phyloP scores from a whole-genome alignment of 2,329 filamentous ascomycete species.

The Elsinoe perseae region DNA sequence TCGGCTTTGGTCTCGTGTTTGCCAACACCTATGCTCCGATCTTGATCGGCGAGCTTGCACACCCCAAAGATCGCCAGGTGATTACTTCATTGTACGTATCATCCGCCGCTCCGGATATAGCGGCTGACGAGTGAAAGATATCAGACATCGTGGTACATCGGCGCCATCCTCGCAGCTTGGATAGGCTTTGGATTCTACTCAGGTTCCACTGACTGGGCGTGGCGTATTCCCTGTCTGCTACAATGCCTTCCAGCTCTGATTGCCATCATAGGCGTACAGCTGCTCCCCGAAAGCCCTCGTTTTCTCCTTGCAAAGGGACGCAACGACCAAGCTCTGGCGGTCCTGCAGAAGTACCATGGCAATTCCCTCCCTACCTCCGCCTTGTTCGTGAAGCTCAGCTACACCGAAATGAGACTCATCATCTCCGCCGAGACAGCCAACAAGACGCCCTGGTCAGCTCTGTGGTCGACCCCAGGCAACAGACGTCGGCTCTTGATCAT shows the following conservation, averaged over 20 bases:
- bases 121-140: constrained; percentile 5
- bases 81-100: constrained; percentile 26
- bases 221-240: constrained; percentile 44
- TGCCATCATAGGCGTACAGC: constrained; percentile 50
- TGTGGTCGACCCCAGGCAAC: constrained; percentile 52
- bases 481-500: constrained; percentile 45
- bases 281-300: constrained; percentile 58
- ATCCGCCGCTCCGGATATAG: no score
- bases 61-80: constrained; percentile 34
- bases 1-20: constrained; percentile 32
- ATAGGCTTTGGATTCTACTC: constrained; percentile 56
- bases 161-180: constrained; percentile 50
- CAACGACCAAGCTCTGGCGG: constrained; percentile 52
- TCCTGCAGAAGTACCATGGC: constrained; percentile 55
- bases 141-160: constrained; percentile 49
- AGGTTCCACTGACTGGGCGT: constrained; percentile 46
- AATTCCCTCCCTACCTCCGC: constrained; percentile 50
- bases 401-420: constrained; percentile 58
- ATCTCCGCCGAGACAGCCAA: constrained; percentile 47
- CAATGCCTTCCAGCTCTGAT: constrained; percentile 38
- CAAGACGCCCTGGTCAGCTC: constrained; percentile 45
- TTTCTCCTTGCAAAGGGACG: constrained; percentile 58
- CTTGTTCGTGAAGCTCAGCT: constrained; percentile 57
- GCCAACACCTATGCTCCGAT: constrained; percentile 31
- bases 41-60: constrained; percentile 40